Percentiles rank a stretch among this genome's conserved stretches.
Conservation (phyloP, 176 grass and related monocot species). For the Cenchrus purpureus region DNA sequence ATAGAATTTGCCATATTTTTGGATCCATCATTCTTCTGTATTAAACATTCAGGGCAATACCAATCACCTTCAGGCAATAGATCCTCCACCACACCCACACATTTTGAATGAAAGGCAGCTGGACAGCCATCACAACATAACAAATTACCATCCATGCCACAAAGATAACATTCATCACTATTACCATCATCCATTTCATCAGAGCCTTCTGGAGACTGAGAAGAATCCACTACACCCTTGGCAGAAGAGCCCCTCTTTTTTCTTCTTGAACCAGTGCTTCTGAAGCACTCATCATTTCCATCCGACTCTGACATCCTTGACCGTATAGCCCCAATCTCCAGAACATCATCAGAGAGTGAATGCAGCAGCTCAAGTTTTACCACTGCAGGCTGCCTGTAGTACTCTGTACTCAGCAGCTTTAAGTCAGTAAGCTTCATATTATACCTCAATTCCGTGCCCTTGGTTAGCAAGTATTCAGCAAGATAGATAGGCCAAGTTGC, state of each 20-base stretch:
- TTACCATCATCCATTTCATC: constrained; percentile 74
- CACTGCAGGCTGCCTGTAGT: constrained; percentile 70
- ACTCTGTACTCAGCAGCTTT: constrained; percentile 71
- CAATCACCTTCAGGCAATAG: constrained; percentile 92
- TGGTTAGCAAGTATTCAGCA: constrained; percentile 81
- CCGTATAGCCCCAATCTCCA: constrained; percentile 70
- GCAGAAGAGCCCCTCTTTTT: constrained; percentile 48
- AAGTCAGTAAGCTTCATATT: constrained; percentile 70
- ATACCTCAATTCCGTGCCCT: constrained; percentile 64
- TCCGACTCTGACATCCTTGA: constrained; percentile 62
- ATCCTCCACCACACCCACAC: constrained; percentile 86
- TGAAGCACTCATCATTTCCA: constrained; percentile 50
- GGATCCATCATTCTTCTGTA: constrained; percentile 59
- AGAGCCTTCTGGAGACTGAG: constrained; percentile 38
- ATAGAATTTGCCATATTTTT: constrained; percentile 57
- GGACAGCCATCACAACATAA: constrained; percentile 98
- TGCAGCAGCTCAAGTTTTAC: constrained; percentile 89
- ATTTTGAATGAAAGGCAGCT: constrained; percentile 96
- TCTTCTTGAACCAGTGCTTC: constrained; percentile 48
- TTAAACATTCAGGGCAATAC: constrained; percentile 87
- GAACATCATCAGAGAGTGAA: constrained; percentile 82
- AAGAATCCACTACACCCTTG: constrained; percentile 28
- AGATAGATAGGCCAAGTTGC: constrained; percentile 96
- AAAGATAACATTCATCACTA: constrained; percentile 89
- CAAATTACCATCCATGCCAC: constrained; percentile 91